phyloP scores from a whole-genome alignment of 1,284 basidiomycete genomes.

The Puccinia hordei region DNA sequence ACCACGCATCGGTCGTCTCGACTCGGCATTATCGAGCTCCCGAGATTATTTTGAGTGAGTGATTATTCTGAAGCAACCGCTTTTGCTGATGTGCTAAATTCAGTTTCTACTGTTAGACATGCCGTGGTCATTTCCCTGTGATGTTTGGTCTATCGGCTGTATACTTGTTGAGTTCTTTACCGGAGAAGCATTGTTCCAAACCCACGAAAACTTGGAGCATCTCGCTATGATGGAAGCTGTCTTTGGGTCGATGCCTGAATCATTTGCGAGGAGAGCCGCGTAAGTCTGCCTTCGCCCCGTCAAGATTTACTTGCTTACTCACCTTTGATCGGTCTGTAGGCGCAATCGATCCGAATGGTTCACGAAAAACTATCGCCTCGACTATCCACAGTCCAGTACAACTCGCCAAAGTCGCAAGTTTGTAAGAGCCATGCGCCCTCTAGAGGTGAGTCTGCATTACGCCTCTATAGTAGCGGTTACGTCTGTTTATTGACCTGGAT shows the following conservation, averaged over 20 bases:
- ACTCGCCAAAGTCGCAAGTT: constrained; percentile 89
- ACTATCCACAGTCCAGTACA: constrained; percentile 86
- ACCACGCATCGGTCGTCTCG: constrained; percentile 95
- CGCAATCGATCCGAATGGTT: constrained; percentile 86
- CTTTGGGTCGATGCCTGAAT: constrained; percentile 92
- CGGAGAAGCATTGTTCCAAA: constrained; percentile 95
- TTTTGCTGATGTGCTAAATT: background rate
- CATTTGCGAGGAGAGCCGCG: constrained; percentile 66
- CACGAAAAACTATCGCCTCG: constrained; percentile 75
- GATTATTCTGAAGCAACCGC: background rate
- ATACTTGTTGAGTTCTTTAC: constrained; percentile 99
- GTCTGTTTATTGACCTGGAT: background rate
- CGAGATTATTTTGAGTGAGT: constrained; percentile 92
- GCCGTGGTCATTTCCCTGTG: constrained; percentile 98
- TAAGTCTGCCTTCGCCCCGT: constrained; percentile 52
- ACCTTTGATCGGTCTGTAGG: constrained; percentile 61
- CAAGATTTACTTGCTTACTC: background rate
- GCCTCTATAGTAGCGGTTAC: no score
- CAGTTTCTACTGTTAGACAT: constrained; percentile 67
- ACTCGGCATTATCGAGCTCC: constrained; percentile 98
- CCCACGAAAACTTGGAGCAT: constrained; percentile 91
- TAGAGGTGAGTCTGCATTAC: constrained; percentile 66
- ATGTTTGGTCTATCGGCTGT: constrained; percentile 97
- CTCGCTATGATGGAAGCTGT: constrained; percentile 99
- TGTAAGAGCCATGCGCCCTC: constrained; percentile 78